Evolutionary conservation across 2,329 filamentous ascomycete genomes (phyloP).

Genomic region (Botryotinia calthae): DNA sequence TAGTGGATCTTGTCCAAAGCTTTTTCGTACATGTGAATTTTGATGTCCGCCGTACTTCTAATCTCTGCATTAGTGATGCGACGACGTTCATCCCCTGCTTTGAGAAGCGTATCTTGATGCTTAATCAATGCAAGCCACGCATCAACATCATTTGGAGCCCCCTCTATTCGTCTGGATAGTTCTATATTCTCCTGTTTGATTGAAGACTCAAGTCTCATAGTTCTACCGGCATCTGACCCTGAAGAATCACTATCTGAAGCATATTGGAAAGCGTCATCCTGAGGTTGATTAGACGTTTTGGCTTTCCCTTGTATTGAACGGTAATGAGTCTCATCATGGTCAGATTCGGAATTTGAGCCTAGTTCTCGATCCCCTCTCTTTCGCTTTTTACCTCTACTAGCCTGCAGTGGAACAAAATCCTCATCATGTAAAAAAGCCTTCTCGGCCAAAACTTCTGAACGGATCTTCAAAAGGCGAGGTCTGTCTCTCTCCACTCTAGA

Average conservation of each 20-base stretch:
- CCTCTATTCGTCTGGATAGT: slow-evolving; percentile 62
- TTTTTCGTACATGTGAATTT: slow-evolving; percentile 74
- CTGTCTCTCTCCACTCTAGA: slow-evolving; percentile 43
- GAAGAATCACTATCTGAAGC: slow-evolving; percentile 46
- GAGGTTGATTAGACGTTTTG: slow-evolving; percentile 43
- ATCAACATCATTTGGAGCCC: slow-evolving; percentile 63
- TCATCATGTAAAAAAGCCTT: slow-evolving; percentile 32
- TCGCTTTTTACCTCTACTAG: slow-evolving; percentile 38
- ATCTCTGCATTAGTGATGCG: slow-evolving; percentile 59
- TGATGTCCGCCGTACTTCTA: slow-evolving; percentile 72
- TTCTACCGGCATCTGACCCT: slow-evolving; percentile 40
- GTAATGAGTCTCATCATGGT: slow-evolving; percentile 55
- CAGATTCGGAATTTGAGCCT: slow-evolving; percentile 43
- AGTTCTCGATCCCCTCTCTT: slow-evolving; percentile 32
- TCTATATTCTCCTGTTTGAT: slow-evolving; percentile 56
- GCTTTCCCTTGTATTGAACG: slow-evolving; percentile 63
- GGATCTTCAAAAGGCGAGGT: slow-evolving; percentile 44
- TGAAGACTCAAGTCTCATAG: slow-evolving; percentile 44
- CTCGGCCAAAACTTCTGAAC: slow-evolving; percentile 35
- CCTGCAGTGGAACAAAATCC: slow-evolving; percentile 50
- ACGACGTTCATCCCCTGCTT: slow-evolving; percentile 47
- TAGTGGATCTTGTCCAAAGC: slow-evolving; percentile 60
- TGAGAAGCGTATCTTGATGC: slow-evolving; percentile 70
- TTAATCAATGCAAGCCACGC: slow-evolving; percentile 77
- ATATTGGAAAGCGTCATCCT: slow-evolving; percentile 43